phyloP scores from a whole-genome alignment of 2,329 filamentous ascomycete species.

The Phialocephala subalpina region DNA sequence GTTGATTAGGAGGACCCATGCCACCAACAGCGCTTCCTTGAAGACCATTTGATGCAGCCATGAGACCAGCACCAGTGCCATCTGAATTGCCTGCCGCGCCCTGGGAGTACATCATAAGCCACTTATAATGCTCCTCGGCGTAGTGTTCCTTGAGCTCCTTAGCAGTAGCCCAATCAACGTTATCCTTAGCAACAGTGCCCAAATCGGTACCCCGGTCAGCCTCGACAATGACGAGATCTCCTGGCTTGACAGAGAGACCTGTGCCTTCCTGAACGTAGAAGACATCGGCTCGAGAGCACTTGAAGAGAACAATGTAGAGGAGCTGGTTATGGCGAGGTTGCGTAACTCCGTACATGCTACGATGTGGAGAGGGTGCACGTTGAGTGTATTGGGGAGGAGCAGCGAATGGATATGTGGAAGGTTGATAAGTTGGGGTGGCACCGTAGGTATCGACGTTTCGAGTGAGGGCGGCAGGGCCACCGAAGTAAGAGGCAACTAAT shows the following conservation, averaged over 20 bases:
- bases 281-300: constrained; percentile 92
- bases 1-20: constrained; percentile 78
- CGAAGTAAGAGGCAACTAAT: constrained; percentile 45
- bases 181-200: constrained; percentile 88
- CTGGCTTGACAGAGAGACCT: constrained; percentile 86
- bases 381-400: constrained; percentile 36
- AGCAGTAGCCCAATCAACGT: constrained; percentile 86
- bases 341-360: constrained; percentile 66
- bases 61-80: constrained; percentile 66
- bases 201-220: constrained; percentile 96
- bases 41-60: constrained; percentile 68
- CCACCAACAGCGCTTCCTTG: constrained; percentile 78
- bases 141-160: constrained; percentile 91
- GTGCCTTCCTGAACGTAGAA: constrained; percentile 98
- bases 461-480: constrained; percentile 36
- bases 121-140: constrained; percentile 95
- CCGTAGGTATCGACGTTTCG: constrained; percentile 37
- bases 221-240: constrained; percentile 96
- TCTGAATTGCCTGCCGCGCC: constrained; percentile 71
- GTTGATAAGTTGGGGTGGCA: constrained; percentile 25
- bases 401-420: constrained; percentile 39
- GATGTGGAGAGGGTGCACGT: constrained; percentile 67
- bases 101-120: constrained; percentile 98
- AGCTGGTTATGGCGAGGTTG: constrained; percentile 72
- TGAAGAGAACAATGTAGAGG: constrained; percentile 93